These are phyloP conservation scores for Parascedosporium putredinis DNA, from an alignment of 2,329 filamentous ascomycete genomes.

Conservation along the genomic window DNA sequence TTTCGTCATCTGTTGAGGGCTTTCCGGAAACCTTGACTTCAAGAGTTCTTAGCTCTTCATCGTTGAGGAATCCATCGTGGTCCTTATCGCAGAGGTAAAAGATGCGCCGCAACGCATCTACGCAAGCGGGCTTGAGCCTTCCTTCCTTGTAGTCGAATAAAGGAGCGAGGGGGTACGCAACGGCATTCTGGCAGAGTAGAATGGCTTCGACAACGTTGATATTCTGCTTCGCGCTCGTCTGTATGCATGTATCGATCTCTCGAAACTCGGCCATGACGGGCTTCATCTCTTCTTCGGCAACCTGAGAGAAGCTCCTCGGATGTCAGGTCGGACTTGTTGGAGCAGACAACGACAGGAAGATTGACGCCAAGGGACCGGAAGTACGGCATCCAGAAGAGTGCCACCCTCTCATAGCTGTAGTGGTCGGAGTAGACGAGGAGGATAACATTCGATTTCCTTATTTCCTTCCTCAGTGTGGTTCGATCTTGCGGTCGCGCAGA, in stretches of 20 bases:
- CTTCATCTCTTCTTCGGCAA: slow-evolving; percentile 94
- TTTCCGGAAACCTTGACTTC: slow-evolving; percentile 90
- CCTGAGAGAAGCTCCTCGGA: slow-evolving; percentile 65
- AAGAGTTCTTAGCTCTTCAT: slow-evolving; percentile 83
- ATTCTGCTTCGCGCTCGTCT: slow-evolving; percentile 84
- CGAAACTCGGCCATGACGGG: slow-evolving; percentile 98
- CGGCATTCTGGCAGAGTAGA: slow-evolving; percentile 95
- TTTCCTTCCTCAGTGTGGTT: slow-evolving; percentile 80
- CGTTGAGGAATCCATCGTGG: slow-evolving; percentile 84
- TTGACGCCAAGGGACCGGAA: slow-evolving; percentile 98
- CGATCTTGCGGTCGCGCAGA: slow-evolving; percentile 91
- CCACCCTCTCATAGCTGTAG: slow-evolving; percentile 96
- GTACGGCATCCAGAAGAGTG: slow-evolving; percentile 96
- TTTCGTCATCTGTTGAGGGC: slow-evolving; percentile 66
- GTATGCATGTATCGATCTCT: slow-evolving; percentile 95
- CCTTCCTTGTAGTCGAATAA: slow-evolving; percentile 94
- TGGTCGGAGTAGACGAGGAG: slow-evolving; percentile 95
- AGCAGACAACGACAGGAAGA: slow-evolving; percentile 90
- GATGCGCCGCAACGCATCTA: slow-evolving; percentile 76
- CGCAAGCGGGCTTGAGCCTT: slow-evolving; percentile 76
- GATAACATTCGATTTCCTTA: slow-evolving; percentile 94
- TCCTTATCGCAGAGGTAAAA: slow-evolving; percentile 97
- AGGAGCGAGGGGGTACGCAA: slow-evolving; percentile 92
- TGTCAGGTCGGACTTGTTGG: slow-evolving; percentile 90
- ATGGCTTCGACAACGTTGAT: slow-evolving; percentile 94